Conservation (phyloP, 208 protist genomes). For the Acanthamoeba sp. region DNA sequence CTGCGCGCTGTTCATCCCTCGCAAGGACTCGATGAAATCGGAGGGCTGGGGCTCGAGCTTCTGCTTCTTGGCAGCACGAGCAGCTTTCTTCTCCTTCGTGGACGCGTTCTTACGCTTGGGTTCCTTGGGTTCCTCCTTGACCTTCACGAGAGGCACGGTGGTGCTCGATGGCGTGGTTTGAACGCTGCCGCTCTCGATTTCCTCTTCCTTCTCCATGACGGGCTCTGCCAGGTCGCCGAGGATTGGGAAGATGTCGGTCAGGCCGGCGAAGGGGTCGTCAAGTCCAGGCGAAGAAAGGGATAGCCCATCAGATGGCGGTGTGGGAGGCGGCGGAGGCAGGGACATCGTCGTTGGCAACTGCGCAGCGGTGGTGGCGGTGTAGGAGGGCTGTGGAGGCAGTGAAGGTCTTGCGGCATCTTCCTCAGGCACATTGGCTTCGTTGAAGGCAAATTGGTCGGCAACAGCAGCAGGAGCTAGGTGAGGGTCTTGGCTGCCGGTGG, state of each 20-base stretch:
- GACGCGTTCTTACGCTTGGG: background rate
- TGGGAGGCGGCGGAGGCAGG: conserved; percentile 6
- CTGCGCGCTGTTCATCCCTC: conserved; percentile 12
- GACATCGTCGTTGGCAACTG: background rate
- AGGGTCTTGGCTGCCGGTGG: background rate
- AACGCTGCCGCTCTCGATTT: background rate
- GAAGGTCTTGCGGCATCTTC: background rate
- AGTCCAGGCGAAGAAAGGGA: conserved; percentile 25
- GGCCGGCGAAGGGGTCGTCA: conserved; percentile 33
- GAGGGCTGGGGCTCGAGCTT: background rate
- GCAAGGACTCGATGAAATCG: conserved; percentile 1
- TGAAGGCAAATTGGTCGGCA: conserved; percentile 15
- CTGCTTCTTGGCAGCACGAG: conserved; percentile 46
- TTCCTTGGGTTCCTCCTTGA: conserved; percentile 45
- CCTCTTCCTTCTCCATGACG: background rate
- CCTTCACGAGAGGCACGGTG: background rate
- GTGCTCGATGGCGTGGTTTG: background rate
- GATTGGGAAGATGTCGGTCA: conserved; percentile 34
- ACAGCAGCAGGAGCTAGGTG: background rate
- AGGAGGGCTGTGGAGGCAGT: background rate
- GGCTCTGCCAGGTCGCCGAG: background rate
- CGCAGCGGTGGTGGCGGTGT: background rate
- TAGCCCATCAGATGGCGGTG: background rate
- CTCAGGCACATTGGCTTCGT: background rate
- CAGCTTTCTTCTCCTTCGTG: background rate